A percentile compares a stretch with the other conserved stretches of the same genome.
Evolutionary conservation across 1,284 basidiomycete genomes (phyloP).

Genomic region (Xerocomus nothofagi): DNA sequence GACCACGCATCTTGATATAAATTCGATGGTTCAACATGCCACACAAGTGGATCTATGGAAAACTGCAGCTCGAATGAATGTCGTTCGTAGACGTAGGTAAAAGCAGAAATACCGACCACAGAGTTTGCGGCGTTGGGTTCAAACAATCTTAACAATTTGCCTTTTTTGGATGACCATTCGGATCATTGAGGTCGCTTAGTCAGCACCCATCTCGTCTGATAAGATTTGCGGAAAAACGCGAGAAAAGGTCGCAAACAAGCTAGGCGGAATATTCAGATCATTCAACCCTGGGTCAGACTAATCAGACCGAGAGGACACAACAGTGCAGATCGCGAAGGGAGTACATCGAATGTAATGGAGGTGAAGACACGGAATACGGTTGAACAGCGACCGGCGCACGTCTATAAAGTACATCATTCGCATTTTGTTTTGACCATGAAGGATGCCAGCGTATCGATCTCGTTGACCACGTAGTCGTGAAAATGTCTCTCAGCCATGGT

Average conservation of each 20-base stretch:
- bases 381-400: slow-evolving; percentile 21
- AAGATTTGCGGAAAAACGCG: slow-evolving; percentile 18
- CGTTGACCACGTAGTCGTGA: slow-evolving; percentile 61
- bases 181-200: slow-evolving; percentile 20
- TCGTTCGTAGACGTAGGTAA: not conserved
- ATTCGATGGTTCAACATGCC: not conserved
- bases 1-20: not conserved
- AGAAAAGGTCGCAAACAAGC: slow-evolving; percentile 1
- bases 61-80: not conserved
- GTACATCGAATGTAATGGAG: slow-evolving; percentile 16
- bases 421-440: slow-evolving; percentile 73
- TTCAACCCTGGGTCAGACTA: not conserved
- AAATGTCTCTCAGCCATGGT: slow-evolving; percentile 70
- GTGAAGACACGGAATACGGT: slow-evolving; percentile 9
- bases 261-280: not conserved
- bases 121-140: too few species aligned
- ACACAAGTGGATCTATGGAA: not conserved
- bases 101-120: slow-evolving; percentile 4
- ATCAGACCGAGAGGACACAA: not conserved
- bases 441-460: slow-evolving; percentile 75
- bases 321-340: slow-evolving; percentile 4
- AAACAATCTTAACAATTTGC: not conserved
- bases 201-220: slow-evolving; percentile 26
- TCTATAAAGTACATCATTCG: slow-evolving; percentile 31
- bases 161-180: slow-evolving; percentile 5